These are phyloP conservation scores for Amaranthus hypochondriacus DNA, from an alignment of 148 eudicot genomes.

Conservation along the genomic window DNA sequence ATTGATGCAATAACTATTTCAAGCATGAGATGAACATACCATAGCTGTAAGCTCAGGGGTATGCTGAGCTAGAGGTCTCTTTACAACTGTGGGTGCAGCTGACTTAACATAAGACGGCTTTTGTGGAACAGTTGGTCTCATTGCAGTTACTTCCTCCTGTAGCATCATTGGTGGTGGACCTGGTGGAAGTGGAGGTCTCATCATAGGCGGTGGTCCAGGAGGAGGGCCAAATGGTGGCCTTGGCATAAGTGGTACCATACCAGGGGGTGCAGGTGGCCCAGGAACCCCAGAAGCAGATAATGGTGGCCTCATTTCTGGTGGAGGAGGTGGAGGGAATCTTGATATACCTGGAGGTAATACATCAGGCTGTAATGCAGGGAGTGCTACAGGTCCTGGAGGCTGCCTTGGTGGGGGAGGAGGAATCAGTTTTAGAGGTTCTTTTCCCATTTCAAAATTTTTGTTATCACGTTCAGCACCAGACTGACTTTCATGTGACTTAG, in stretches of 20 bases:
- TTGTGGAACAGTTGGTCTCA: constrained; percentile 53
- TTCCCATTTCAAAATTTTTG: constrained; percentile 40
- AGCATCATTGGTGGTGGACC: constrained; percentile 78
- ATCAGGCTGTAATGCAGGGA: constrained; percentile 58
- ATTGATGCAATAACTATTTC: not conserved
- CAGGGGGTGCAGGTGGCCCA: constrained; percentile 55
- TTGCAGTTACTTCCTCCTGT: constrained; percentile 29
- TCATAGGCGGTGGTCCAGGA: constrained; percentile 73
- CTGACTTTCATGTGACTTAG: constrained; percentile 34
- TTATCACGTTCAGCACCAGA: constrained; percentile 52
- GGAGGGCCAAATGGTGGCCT: constrained; percentile 89
- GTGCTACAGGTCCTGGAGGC: constrained; percentile 43
- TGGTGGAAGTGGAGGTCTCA: constrained; percentile 98
- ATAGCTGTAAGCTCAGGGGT: constrained; percentile 94
- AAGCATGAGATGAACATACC: constrained; percentile 46
- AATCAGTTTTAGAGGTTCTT: constrained; percentile 48
- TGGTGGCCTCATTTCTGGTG: constrained; percentile 63
- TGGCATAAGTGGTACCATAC: constrained; percentile 67
- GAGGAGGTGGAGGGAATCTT: constrained; percentile 74
- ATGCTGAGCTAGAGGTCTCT: constrained; percentile 98
- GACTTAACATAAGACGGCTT: constrained; percentile 93
- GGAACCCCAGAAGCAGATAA: constrained; percentile 54
- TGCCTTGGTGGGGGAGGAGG: constrained; percentile 82
- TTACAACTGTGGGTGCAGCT: constrained; percentile 96
- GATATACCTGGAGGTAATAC: constrained; percentile 81